Base-by-base conservation (phyloP, 768 basidiomycete species). In the Boletus bicolor region DNA sequence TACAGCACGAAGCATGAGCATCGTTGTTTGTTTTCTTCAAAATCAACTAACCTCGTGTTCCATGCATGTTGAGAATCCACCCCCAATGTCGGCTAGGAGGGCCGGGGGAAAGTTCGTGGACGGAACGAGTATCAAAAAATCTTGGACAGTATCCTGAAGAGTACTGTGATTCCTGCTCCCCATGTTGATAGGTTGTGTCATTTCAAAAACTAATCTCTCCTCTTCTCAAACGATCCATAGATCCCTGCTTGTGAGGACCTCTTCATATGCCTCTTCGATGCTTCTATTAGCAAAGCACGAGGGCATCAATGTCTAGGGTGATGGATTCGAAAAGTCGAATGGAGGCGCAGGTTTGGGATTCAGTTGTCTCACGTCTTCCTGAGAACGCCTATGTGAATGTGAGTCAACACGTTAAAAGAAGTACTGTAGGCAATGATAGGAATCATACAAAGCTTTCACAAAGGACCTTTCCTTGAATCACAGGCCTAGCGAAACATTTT, bases 391-490 rank as follows among this genome's bases (percentile, higher is more conserved):
- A 12, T 12, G 14, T 32, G 6, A 14, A n/a, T 5, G 5, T 32
- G 11, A 11, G n/a, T 32, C 10, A 11, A 32, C 7, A 12, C 7
- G 1, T 14, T 12, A 3, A 14, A 32, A 12, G 21, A 12, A 7
- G 11, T 19, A n/a, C 11, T n/a, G 44, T 28, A 7, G 28, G 7
- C 2, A 12, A 30, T n/a, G 3, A 14, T 14, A 19, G 11, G 44
- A 12, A 6, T 11, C 30, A 5, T 53, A 59, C 62, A 60, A 36
- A 4, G 45, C 45, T 49, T 64, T 63, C 19, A 56, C 26, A 34
- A 63, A 49, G 2, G 62, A 63, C 28, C 54, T 41, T 53, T 77
- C 37, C 43, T 60, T 60, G 56, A 66, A 52, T 26, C 55, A 54
- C 17, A 64, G 28, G 9, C 61, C 54, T 38, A 66, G 30, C 17